These are phyloP conservation scores for Lagenidium sp. DNA, from an alignment of 352 stramenopile species.

Conservation along the genomic window DNA sequence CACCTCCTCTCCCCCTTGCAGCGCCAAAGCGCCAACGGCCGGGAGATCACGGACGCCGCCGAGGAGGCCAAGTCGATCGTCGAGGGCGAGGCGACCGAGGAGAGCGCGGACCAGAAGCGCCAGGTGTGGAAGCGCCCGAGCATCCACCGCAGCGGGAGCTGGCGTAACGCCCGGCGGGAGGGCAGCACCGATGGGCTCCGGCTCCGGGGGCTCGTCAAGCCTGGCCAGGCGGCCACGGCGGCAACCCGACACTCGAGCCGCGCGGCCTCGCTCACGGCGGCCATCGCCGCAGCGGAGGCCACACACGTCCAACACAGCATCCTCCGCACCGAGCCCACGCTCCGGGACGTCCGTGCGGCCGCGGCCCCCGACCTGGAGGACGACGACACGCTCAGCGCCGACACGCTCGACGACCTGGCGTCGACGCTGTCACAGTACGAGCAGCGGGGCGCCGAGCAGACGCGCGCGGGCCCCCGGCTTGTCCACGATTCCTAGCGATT, in stretches of 20 bases:
- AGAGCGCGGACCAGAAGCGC: slow-evolving; percentile 24
- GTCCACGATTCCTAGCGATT: too few species aligned
- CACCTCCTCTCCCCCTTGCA: slow-evolving; percentile 26
- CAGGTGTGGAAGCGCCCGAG: slow-evolving; percentile 19
- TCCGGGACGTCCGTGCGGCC: not conserved
- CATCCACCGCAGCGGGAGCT: slow-evolving; percentile 29
- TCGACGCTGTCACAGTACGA: slow-evolving; percentile 8
- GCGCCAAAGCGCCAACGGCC: too few species aligned
- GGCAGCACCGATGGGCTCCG: slow-evolving; percentile 24
- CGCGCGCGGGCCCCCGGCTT: too few species aligned
- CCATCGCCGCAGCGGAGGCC: slow-evolving; percentile 13
- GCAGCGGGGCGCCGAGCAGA: not conserved
- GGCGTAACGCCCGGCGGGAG: slow-evolving; percentile 36
- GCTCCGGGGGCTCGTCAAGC: slow-evolving; percentile 21
- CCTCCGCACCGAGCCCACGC: slow-evolving; percentile 16
- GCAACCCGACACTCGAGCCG: slow-evolving; percentile 22
- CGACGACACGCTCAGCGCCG: slow-evolving; percentile 8
- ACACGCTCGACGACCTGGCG: slow-evolving; percentile 15
- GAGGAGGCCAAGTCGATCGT: slow-evolving; percentile 1
- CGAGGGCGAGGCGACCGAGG: slow-evolving; percentile 16
- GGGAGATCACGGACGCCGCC: not conserved
- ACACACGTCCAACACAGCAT: slow-evolving; percentile 16
- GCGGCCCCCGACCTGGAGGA: not conserved
- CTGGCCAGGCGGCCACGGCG: not conserved
- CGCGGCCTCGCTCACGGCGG: slow-evolving; percentile 16